phyloP scores from a whole-genome alignment of 2,329 filamentous ascomycete genomes.

The Clonostachys rosea region DNA sequence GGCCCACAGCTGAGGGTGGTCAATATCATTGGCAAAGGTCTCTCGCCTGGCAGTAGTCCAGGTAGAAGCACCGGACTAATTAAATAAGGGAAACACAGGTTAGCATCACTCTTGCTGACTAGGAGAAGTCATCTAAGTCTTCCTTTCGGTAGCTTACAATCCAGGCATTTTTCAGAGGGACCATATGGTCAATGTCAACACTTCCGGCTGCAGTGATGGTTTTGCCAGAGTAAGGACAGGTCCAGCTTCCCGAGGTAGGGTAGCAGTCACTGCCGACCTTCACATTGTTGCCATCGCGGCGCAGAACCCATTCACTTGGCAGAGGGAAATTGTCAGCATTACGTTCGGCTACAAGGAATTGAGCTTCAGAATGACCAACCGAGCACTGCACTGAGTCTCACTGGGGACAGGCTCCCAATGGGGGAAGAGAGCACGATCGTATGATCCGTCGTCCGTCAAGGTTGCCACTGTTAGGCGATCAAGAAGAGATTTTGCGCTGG shows the following conservation, averaged over 20 bases:
- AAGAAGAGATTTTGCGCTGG: too few species aligned
- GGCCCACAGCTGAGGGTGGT: conserved; percentile 70
- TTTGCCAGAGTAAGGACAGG: conserved; percentile 71
- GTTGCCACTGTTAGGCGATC: too few species aligned
- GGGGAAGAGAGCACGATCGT: too few species aligned
- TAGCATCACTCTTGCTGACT: too few species aligned
- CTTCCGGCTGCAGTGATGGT: conserved; percentile 63
- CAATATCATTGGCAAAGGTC: conserved; percentile 73
- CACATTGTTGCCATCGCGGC: conserved; percentile 67
- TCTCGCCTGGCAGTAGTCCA: conserved; percentile 68
- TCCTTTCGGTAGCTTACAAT: conserved; percentile 38
- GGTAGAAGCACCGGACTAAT: conserved; percentile 60
- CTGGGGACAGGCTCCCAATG: too few species aligned
- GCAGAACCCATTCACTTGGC: conserved; percentile 59
- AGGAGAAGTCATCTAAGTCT: not conserved
- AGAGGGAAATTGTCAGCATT: not conserved
- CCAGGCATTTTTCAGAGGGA: conserved; percentile 79
- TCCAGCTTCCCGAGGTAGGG: conserved; percentile 63
- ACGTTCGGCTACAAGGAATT: too few species aligned
- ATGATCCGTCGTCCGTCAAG: too few species aligned
- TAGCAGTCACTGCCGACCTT: conserved; percentile 53
- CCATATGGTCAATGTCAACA: conserved; percentile 79
- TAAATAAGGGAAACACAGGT: too few species aligned
- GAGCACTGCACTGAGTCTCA: too few species aligned
- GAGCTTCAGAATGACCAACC: too few species aligned